Base-by-base conservation (phyloP, 768 basidiomycete genomes). In the Termitomyces bulborhizus region DNA sequence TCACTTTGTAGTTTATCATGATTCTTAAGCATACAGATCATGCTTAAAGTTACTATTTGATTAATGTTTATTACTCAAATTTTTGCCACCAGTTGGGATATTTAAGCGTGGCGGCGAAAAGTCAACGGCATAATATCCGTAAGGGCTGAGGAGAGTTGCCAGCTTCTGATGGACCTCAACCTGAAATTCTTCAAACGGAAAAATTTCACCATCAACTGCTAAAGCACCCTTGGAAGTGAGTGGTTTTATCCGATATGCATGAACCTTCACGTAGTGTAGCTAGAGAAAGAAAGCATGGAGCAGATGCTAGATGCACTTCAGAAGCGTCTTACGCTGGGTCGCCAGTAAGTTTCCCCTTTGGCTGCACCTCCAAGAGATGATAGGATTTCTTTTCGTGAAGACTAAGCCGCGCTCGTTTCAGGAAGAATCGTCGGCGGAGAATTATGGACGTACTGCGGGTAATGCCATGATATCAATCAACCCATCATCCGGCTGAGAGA, bases 401-500 rank as follows among this genome's bases (percentile, higher is more conserved):
- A 66, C 82, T 85, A 37, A 32, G 46, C 36, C 40, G 27, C 24
- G 6, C 37, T 27, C 11, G 26, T 18, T 24, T 56, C 15, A 51
- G 15, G n/a, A 11, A 39, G 9, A 27, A 8, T 6, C 7, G 13
- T 27, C 52, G 8, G 16, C 21, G 27, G 3, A 39, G 16, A 13
- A 3, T 39, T 39, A 16, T 27, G 13, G 8, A 69, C 81, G 37
- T 63, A 88, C 91, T 55, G 75, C 60, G 53, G 81, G 78, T 73
- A 91, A 84, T 39, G 79, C 74, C 42, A 80, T 77, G 42, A 93
- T 67, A 61, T 93, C 91, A 51, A 93, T 83, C 31, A 84, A 67
- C 0, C 90, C 90, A 63, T 94, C 90, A 56, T 88, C 81, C 0
- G 90, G 87, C 48, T 86, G 66, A 21, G 89, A 89, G 3, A 90